phyloP scores from a whole-genome alignment of 768 basidiomycete genomes.

The Trametes villosa region DNA sequence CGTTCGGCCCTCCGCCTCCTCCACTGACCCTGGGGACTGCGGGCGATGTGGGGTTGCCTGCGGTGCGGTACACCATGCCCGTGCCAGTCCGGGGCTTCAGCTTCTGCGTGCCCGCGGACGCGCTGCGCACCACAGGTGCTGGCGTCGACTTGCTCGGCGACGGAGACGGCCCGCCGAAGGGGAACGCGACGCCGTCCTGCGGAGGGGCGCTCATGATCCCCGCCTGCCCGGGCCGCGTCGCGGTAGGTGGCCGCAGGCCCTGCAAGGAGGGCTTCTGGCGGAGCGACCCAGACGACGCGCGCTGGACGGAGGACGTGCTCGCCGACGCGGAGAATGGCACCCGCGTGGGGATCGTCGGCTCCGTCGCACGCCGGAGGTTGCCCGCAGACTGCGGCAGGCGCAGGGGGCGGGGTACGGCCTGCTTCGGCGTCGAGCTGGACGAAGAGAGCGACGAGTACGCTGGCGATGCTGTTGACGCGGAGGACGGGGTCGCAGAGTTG shows the following conservation, averaged over 20 bases:
- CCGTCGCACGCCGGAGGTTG: slow-evolving; percentile 9
- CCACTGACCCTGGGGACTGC: not conserved
- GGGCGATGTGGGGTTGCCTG: slow-evolving; percentile 6
- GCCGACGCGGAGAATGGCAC: not conserved
- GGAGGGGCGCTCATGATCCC: slow-evolving; percentile 1
- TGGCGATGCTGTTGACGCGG: slow-evolving; percentile 2
- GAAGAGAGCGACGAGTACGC: not conserved
- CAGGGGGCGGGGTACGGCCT: slow-evolving; percentile 26
- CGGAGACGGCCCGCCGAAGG: slow-evolving; percentile 1
- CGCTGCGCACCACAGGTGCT: slow-evolving; percentile 9
- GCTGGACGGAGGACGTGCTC: not conserved
- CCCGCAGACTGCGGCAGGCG: slow-evolving; percentile 25
- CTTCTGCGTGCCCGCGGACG: not conserved
- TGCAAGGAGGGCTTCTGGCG: slow-evolving; percentile 5
- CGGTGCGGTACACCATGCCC: slow-evolving; percentile 67
- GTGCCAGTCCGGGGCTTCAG: slow-evolving; percentile 66
- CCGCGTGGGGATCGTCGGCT: not conserved
- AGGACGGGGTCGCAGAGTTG: slow-evolving; percentile 17
- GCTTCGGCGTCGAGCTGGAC: slow-evolving; percentile 1
- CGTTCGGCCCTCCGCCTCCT: not conserved
- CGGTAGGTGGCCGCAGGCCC: not conserved
- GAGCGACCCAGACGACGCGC: slow-evolving; percentile 7
- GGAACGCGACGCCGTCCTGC: slow-evolving; percentile 14
- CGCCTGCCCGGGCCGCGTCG: not conserved
- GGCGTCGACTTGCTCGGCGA: slow-evolving; percentile 1